Evolutionary conservation across 1,139 yeast species (phyloP).

Genomic region (Blastobotrys serpentis): DNA sequence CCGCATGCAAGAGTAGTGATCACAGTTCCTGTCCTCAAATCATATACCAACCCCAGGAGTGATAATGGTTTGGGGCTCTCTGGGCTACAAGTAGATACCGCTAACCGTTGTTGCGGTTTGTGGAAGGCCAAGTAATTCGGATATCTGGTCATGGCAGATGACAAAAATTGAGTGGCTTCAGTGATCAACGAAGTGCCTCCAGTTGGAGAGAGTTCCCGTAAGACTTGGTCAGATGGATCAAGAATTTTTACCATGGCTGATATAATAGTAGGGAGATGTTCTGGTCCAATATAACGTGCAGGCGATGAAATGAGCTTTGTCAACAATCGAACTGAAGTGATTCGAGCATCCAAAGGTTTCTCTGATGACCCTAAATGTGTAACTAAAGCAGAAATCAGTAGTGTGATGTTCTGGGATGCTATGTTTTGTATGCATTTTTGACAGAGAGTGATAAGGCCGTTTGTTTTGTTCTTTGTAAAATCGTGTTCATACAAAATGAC

Average conservation of each 20-base stretch:
- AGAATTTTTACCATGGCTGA: conserved; percentile 29
- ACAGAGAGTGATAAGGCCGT: conserved; percentile 17
- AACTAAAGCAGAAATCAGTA: conserved; percentile 29
- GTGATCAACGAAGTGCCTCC: conserved; percentile 28
- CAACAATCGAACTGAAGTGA: conserved; percentile 28
- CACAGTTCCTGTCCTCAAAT: conserved; percentile 29
- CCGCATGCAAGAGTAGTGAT: conserved; percentile 23
- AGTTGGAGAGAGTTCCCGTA: conserved; percentile 24
- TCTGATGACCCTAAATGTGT: conserved; percentile 25
- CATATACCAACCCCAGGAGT: conserved; percentile 29
- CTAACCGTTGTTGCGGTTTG: conserved; percentile 31
- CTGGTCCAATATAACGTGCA: conserved; percentile 17
- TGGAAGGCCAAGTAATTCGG: conserved; percentile 30
- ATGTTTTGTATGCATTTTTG: conserved; percentile 27
- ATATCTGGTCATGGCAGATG: conserved; percentile 23
- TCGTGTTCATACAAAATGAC: conserved; percentile 25
- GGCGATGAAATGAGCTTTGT: conserved; percentile 22
- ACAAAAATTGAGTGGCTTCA: conserved; percentile 30
- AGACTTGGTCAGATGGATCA: conserved; percentile 26
- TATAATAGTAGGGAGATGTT: conserved; percentile 27
- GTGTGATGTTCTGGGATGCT: conserved; percentile 27
- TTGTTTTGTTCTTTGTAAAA: conserved; percentile 14
- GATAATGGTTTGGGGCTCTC: conserved; percentile 11
- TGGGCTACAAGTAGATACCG: conserved; percentile 23
- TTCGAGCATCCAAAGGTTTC: conserved; percentile 24